phyloP scores from a whole-genome alignment of 148 eudicot species.

The Arbutus unedo region DNA sequence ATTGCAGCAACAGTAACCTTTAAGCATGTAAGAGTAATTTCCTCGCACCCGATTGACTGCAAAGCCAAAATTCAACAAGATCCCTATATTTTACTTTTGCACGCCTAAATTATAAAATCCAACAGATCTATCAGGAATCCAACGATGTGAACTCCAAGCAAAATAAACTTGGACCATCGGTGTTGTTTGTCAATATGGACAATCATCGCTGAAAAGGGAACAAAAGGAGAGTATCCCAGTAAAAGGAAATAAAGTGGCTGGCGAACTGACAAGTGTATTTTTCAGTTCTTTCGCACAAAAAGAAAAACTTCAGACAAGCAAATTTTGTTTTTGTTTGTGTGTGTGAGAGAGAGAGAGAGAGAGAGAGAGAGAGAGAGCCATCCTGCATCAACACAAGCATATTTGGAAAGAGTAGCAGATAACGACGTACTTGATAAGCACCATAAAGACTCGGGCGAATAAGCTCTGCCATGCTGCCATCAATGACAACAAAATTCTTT shows the following conservation, averaged over 20 bases:
- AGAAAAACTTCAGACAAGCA: neutral
- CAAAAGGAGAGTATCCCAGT: neutral
- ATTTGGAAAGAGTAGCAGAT: neutral
- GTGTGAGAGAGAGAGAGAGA: neutral
- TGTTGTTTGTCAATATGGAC: neutral
- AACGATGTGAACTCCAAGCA: neutral
- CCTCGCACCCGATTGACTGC: no score
- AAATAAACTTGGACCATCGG: neutral
- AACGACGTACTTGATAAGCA: slow-evolving; percentile 73
- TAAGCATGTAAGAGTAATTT: neutral
- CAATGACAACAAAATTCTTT: slow-evolving; percentile 80
- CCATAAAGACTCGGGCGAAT: slow-evolving; percentile 94
- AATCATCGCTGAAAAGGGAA: neutral
- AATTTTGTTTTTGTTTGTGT: no score
- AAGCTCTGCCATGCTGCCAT: slow-evolving; percentile 99
- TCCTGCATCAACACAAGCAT: neutral
- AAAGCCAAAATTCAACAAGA: no score
- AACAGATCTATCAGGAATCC: neutral
- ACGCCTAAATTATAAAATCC: neutral
- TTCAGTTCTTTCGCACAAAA: neutral
- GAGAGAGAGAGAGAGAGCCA: neutral
- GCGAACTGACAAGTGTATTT: neutral
- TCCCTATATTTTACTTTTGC: neutral
- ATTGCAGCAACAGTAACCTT: neutral
- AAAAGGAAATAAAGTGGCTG: neutral